phyloP scores from a whole-genome alignment of 2,329 filamentous ascomycete genomes.

The Aureobasidium musti region DNA sequence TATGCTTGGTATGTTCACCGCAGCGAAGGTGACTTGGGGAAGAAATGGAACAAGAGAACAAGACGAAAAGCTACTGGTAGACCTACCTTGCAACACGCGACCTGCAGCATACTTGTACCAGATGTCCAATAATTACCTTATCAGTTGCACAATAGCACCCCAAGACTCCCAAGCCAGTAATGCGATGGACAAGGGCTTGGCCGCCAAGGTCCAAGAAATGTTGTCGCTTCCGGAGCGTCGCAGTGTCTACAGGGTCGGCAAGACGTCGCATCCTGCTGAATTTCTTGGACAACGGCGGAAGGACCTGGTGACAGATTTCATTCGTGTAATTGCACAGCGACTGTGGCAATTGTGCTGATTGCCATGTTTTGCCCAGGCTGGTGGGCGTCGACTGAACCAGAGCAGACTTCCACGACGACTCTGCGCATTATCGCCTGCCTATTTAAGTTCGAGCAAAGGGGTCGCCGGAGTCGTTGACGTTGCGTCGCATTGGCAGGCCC shows the following conservation, averaged over 20 bases:
- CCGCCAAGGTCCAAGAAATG: slow-evolving; percentile 18
- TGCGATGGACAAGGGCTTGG: slow-evolving; percentile 5
- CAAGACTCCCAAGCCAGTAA: slow-evolving; percentile 24
- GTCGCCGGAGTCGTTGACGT: too few relatives aligned
- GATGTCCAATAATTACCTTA: not conserved
- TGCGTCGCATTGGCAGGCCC: too few relatives aligned
- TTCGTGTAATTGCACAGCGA: not conserved
- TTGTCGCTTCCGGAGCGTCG: not conserved
- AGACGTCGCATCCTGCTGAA: not conserved
- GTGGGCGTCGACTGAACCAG: not conserved
- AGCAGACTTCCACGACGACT: not conserved
- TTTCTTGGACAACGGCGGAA: slow-evolving; percentile 1
- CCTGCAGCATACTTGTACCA: slow-evolving; percentile 5
- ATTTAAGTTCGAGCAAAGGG: not conserved
- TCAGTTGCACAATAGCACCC: not conserved
- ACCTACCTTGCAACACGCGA: not conserved
- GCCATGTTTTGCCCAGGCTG: not conserved
- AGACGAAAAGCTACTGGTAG: not conserved
- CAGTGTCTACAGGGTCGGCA: not conserved
- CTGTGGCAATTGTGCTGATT: not conserved
- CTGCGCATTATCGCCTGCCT: not conserved
- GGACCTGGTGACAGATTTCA: not conserved
- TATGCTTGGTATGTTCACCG: not conserved
- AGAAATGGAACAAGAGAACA: not conserved
- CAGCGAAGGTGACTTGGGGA: not conserved